These are phyloP conservation scores for Gentiana macrophylla DNA, from an alignment of 257 asterid genomes.

Conservation along the genomic window DNA sequence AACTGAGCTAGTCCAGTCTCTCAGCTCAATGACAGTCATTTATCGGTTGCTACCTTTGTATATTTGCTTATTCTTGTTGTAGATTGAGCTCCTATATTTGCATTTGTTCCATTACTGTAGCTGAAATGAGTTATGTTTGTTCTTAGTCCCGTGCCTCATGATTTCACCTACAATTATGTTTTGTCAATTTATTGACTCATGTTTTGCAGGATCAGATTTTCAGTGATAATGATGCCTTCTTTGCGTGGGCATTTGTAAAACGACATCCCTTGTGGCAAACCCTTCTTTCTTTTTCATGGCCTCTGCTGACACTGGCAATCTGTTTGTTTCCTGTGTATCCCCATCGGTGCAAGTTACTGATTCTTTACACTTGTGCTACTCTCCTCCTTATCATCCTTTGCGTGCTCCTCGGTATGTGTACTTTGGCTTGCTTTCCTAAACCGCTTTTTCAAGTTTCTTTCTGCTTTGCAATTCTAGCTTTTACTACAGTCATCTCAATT, in stretches of 20 bases:
- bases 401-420: slow-evolving; percentile 65
- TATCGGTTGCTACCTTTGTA: too few relatives aligned
- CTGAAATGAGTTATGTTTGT: too few relatives aligned
- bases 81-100: too few relatives aligned
- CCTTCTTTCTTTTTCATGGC: slow-evolving; percentile 98
- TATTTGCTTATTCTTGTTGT: too few relatives aligned
- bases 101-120: too few relatives aligned
- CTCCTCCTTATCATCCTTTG: slow-evolving; percentile 79
- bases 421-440: slow-evolving; percentile 11
- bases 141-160: too few relatives aligned
- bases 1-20: too few relatives aligned
- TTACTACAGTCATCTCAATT: not conserved
- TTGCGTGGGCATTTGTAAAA: slow-evolving; percentile 92
- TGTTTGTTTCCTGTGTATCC: slow-evolving; percentile 99
- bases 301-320: slow-evolving; percentile 88
- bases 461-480: not conserved
- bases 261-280: slow-evolving; percentile 96
- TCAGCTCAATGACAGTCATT: too few relatives aligned
- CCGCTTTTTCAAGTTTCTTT: slow-evolving; percentile 1
- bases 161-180: too few relatives aligned
- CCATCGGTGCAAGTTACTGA: slow-evolving; percentile 74
- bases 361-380: slow-evolving; percentile 94
- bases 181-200: slow-evolving; percentile 1
- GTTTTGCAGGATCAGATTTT: slow-evolving; percentile 80
- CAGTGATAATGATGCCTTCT: slow-evolving; percentile 90